Evolutionary conservation across 2,329 filamentous ascomycete species (phyloP).

Genomic region (Ascochyta viciae-villosae): DNA sequence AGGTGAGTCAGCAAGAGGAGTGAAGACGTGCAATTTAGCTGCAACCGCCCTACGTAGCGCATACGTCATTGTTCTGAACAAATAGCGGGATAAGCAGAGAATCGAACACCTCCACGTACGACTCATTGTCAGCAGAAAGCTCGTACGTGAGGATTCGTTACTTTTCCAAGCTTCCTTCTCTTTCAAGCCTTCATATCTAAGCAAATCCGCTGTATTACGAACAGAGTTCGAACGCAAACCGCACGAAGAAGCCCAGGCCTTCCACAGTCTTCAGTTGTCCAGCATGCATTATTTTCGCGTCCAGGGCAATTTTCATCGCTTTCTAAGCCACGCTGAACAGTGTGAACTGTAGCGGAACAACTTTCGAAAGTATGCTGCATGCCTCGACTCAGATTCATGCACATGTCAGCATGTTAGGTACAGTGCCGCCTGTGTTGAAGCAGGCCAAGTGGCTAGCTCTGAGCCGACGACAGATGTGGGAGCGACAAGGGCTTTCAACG

Average conservation of each 20-base stretch:
- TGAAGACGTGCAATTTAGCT: background rate
- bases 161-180: conserved; percentile 3
- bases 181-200: conserved; percentile 23
- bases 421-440: no score
- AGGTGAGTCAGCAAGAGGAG: background rate
- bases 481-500: conserved; percentile 13
- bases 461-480: conserved; percentile 25
- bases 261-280: conserved; percentile 26
- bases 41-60: background rate
- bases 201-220: conserved; percentile 29
- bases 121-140: no score
- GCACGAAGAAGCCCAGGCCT: conserved; percentile 23
- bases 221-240: conserved; percentile 28
- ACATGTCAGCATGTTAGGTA: no score
- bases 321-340: conserved; percentile 27
- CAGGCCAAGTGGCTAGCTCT: conserved; percentile 2
- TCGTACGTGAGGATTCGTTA: background rate
- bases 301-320: conserved; percentile 33
- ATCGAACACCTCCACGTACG: no score
- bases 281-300: conserved; percentile 19
- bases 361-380: conserved; percentile 17
- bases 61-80: background rate
- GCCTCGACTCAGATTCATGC: no score
- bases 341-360: conserved; percentile 31
- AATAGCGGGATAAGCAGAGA: no score